These are phyloP conservation scores for Saturnispora zaruensis DNA, from an alignment of 805 yeast genomes.

Conservation along the genomic window DNA sequence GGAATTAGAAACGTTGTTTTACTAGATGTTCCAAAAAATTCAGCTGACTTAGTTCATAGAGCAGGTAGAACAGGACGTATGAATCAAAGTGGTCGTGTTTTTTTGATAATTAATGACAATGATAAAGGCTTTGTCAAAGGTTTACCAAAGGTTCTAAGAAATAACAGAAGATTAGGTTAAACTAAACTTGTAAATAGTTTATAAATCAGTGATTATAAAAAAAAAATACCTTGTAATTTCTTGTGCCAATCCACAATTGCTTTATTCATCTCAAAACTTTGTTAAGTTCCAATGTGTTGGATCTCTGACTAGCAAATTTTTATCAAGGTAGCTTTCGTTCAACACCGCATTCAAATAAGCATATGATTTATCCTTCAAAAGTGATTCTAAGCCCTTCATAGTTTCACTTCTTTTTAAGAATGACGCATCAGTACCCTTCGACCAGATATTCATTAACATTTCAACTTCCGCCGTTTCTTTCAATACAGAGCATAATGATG, in stretches of 20 bases:
- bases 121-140: slow-evolving; percentile 79
- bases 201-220: not conserved
- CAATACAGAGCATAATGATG: slow-evolving; percentile 24
- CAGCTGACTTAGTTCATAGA: slow-evolving; percentile 83
- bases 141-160: slow-evolving; percentile 58
- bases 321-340: slow-evolving; percentile 16
- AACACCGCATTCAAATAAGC: slow-evolving; percentile 34
- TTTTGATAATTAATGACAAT: slow-evolving; percentile 59
- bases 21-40: slow-evolving; percentile 76
- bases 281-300: slow-evolving; percentile 7
- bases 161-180: slow-evolving; percentile 32
- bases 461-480: slow-evolving; percentile 12
- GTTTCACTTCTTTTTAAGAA: slow-evolving; percentile 2
- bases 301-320: slow-evolving; percentile 3
- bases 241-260: not conserved
- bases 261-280: not conserved
- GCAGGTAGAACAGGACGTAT: slow-evolving; percentile 93
- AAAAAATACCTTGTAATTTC: not conserved
- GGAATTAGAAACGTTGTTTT: slow-evolving; percentile 75
- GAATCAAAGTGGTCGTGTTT: slow-evolving; percentile 82
- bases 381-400: not conserved
- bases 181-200: slow-evolving; percentile 2
- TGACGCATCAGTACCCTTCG: not conserved
- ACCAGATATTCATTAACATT: slow-evolving; percentile 6
- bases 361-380: slow-evolving; percentile 27